A percentile compares a stretch with the other conserved stretches of the same genome.
These are phyloP conservation scores for Fomitopsis palustris DNA, from an alignment of 1,284 basidiomycete genomes.

Conservation along the genomic window DNA sequence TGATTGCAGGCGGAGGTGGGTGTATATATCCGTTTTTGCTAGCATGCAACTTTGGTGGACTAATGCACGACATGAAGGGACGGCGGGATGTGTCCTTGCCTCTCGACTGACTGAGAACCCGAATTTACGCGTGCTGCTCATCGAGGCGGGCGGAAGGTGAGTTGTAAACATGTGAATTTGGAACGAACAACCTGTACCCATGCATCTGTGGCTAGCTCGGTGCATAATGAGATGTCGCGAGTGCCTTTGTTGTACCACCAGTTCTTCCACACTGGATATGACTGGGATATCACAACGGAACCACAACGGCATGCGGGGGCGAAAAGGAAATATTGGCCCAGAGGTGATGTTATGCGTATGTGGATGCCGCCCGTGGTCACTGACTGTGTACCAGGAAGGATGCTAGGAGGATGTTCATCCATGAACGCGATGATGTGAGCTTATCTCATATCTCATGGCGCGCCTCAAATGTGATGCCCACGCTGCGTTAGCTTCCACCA, in stretches of 20 bases:
- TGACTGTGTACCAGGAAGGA: slow-evolving; percentile 41
- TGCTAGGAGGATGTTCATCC: slow-evolving; percentile 71
- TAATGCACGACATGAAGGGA: slow-evolving; percentile 38
- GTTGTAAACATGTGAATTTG: slow-evolving; percentile 4
- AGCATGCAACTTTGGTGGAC: not conserved
- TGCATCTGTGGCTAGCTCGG: slow-evolving; percentile 13
- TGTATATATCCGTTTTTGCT: not conserved
- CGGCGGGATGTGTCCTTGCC: slow-evolving; percentile 67
- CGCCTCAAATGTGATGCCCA: too few species aligned
- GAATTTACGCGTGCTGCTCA: slow-evolving; percentile 50
- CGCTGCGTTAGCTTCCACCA: slow-evolving; percentile 51
- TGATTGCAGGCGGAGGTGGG: slow-evolving; percentile 63
- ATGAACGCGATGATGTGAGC: slow-evolving; percentile 64
- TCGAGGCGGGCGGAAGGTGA: slow-evolving; percentile 67
- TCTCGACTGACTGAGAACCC: slow-evolving; percentile 60
- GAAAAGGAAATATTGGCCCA: slow-evolving; percentile 52
- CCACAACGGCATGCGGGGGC: slow-evolving; percentile 47
- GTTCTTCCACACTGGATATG: slow-evolving; percentile 42
- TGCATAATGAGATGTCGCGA: slow-evolving; percentile 14
- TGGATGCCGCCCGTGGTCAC: not conserved
- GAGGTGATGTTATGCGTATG: slow-evolving; percentile 37
- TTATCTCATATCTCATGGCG: not conserved
- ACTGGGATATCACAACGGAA: slow-evolving; percentile 52
- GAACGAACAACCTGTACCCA: not conserved
- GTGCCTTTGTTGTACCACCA: slow-evolving; percentile 22